Evolutionary conservation across 2,329 filamentous ascomycete genomes (phyloP).

Genomic region (Elsinoe ampelina): DNA sequence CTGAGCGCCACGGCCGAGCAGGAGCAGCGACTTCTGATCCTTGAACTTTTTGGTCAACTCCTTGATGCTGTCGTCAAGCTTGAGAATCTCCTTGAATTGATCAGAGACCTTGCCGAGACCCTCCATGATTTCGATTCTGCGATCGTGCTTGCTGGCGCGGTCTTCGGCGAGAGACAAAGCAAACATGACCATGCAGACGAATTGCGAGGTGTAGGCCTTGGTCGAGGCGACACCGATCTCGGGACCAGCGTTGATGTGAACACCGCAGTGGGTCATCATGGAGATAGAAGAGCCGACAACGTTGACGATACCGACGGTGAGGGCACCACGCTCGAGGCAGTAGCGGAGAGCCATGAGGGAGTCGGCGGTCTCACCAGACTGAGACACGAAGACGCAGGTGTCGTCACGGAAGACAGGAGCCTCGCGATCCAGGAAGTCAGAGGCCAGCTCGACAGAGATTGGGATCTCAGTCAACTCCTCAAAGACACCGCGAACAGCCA

Average conservation of each 20-base stretch:
- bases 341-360: constrained; percentile 95
- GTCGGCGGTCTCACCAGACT: constrained; percentile 97
- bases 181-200: constrained; percentile 99
- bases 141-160: constrained; percentile 83
- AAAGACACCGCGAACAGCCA: constrained; percentile 96
- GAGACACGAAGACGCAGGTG: constrained; percentile 96
- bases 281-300: constrained; percentile 98
- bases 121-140: constrained; percentile 92
- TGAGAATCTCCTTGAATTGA: constrained; percentile 86
- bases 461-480: constrained; percentile 98
- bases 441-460: constrained; percentile 92
- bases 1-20: constrained; percentile 90
- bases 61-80: constrained; percentile 91
- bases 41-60: constrained; percentile 88
- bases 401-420: constrained; percentile 98
- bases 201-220: constrained; percentile 98
- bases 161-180: constrained; percentile 93
- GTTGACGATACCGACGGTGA: constrained; percentile 98
- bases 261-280: constrained; percentile 97
- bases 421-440: constrained; percentile 93
- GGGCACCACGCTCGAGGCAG: constrained; percentile 91
- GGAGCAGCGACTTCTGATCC: constrained; percentile 89
- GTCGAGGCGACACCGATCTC: constrained; percentile 98
- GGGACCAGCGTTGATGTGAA: constrained; percentile 97
- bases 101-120: constrained; percentile 77